phyloP scores from a whole-genome alignment of 2,329 filamentous ascomycete species.

The Phaeosphaeriaceae sp. region DNA sequence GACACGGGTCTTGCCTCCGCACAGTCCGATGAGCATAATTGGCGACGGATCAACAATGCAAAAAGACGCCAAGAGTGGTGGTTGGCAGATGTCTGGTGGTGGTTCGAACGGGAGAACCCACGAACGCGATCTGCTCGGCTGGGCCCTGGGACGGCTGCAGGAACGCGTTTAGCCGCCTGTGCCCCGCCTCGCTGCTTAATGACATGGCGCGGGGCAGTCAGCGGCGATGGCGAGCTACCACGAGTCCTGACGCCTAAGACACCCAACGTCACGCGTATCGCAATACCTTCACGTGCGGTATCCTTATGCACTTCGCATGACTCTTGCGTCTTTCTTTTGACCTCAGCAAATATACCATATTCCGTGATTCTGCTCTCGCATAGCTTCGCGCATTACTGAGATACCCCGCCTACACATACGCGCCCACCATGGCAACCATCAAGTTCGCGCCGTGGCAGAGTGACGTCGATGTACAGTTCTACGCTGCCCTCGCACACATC shows the following conservation, averaged over 20 bases:
- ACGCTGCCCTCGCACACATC: constrained; percentile 85
- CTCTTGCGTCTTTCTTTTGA: constrained; percentile 17
- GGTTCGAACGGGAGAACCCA: constrained; percentile 4
- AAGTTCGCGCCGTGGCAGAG: constrained; percentile 91
- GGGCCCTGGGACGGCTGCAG: constrained; percentile 22
- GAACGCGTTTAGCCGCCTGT: constrained; percentile 25
- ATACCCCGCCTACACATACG: not conserved
- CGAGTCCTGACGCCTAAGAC: constrained; percentile 19
- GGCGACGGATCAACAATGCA: not conserved
- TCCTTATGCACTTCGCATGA: constrained; percentile 25
- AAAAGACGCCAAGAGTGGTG: not conserved
- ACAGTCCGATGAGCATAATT: constrained; percentile 77
- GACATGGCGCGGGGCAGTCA: constrained; percentile 18
- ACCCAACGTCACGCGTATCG: constrained; percentile 31
- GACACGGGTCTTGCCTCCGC: constrained; percentile 49
- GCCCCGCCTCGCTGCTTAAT: constrained; percentile 8
- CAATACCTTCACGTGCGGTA: constrained; percentile 30
- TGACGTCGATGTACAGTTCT: constrained; percentile 95
- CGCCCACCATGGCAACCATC: constrained; percentile 53
- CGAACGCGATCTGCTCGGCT: not conserved
- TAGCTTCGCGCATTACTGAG: constrained; percentile 3
- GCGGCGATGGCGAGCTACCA: constrained; percentile 1
- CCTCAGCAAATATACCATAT: not conserved
- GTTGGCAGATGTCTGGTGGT: not conserved
- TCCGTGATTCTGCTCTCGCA: not conserved